Evolutionary conservation across 2,329 filamentous ascomycete genomes (phyloP).

Genomic region (Septoria petroselini): DNA sequence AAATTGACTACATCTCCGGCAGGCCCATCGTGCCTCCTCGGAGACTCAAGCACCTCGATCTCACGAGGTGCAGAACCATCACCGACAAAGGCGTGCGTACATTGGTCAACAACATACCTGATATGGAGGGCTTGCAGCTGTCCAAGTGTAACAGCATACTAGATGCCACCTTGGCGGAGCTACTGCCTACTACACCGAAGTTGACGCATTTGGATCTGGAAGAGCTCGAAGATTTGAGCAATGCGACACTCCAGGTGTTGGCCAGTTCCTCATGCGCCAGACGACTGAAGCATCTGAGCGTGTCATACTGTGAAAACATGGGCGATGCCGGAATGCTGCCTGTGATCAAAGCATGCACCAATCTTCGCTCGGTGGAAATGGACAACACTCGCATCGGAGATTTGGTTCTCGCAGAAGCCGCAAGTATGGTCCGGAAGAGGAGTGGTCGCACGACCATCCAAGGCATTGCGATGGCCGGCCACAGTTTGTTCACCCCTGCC

Average conservation of each 20-base stretch:
- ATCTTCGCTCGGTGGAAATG: slow-evolving; percentile 71
- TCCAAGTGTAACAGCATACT: slow-evolving; percentile 72
- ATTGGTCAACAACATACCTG: slow-evolving; percentile 71
- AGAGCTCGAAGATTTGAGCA: slow-evolving; percentile 74
- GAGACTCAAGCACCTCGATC: slow-evolving; percentile 76
- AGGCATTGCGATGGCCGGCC: slow-evolving; percentile 38
- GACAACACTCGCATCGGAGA: slow-evolving; percentile 93
- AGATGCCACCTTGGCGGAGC: slow-evolving; percentile 66
- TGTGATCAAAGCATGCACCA: slow-evolving; percentile 70
- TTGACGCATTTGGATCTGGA: slow-evolving; percentile 88
- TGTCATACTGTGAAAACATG: slow-evolving; percentile 85
- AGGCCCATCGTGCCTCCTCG: slow-evolving; percentile 72
- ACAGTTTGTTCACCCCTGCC: slow-evolving; percentile 35
- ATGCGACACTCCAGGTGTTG: slow-evolving; percentile 69
- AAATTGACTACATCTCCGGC: slow-evolving; percentile 77
- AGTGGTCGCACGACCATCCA: slow-evolving; percentile 41
- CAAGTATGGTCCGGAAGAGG: slow-evolving; percentile 67
- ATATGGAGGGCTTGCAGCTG: slow-evolving; percentile 78
- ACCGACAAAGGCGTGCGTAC: slow-evolving; percentile 69
- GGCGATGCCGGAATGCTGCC: slow-evolving; percentile 81
- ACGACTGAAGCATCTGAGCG: slow-evolving; percentile 72
- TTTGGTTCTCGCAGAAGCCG: slow-evolving; percentile 78
- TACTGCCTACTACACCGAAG: slow-evolving; percentile 71
- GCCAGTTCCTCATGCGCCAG: slow-evolving; percentile 71
- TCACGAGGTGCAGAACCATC: slow-evolving; percentile 73